These are phyloP conservation scores for Alopecurus myosuroides DNA, from an alignment of 176 grass and related monocot genomes.

Conservation along the genomic window DNA sequence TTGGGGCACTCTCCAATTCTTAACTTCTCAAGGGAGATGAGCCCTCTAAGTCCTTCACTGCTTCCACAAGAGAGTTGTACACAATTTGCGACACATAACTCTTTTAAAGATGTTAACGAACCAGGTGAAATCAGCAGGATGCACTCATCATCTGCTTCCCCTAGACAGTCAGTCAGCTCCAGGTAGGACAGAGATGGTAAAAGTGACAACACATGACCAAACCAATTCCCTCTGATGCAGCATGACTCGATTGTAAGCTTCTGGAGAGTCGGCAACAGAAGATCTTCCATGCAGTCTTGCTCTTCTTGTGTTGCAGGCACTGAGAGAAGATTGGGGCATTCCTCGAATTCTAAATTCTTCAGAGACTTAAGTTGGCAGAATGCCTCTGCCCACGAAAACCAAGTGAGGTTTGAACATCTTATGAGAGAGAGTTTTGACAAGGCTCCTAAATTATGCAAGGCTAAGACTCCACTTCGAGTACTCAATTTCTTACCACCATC, in stretches of 20 bases:
- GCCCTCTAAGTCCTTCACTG: not conserved
- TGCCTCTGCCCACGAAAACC: not conserved
- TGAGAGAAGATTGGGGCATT: constrained; percentile 2
- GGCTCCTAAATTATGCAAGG: constrained; percentile 5
- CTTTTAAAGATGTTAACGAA: not conserved
- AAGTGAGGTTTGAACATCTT: constrained; percentile 6
- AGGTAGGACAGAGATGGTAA: not conserved
- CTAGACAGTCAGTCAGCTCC: constrained; percentile 12
- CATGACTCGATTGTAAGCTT: constrained; percentile 13
- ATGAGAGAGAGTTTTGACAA: not conserved
- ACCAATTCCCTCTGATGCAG: not conserved
- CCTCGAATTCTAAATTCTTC: constrained; percentile 12
- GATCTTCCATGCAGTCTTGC: not conserved
- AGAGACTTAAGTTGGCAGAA: not conserved
- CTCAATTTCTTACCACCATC: not conserved
- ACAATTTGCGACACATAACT: not conserved
- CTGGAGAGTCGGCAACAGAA: not conserved
- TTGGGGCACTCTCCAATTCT: constrained; percentile 18
- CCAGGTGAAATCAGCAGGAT: not conserved
- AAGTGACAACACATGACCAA: constrained; percentile 18
- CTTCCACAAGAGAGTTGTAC: constrained; percentile 2
- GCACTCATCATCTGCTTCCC: not conserved
- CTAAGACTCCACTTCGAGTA: not conserved
- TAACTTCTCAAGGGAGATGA: constrained; percentile 16
- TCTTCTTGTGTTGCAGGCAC: not conserved